Conservation (phyloP, 1,284 basidiomycete species). For the Pyrrhoderma lamaoense region DNA sequence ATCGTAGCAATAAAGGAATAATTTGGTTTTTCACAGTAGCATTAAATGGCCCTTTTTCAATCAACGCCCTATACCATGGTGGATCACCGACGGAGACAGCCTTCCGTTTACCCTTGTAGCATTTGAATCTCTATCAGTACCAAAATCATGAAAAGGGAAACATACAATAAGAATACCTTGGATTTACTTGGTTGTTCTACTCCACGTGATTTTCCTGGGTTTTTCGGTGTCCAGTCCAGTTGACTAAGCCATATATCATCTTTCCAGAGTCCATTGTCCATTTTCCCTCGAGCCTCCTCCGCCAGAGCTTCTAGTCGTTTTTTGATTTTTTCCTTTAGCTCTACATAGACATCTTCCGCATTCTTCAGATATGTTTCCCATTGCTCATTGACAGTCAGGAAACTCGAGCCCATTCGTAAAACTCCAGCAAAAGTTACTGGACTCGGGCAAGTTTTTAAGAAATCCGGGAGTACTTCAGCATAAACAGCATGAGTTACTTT, state of each 20-base stretch:
- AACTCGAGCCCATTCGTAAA: slow-evolving; percentile 86
- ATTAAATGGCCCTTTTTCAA: slow-evolving; percentile 36
- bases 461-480: slow-evolving; percentile 75
- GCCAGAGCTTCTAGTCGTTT: slow-evolving; percentile 65
- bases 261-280: slow-evolving; percentile 50
- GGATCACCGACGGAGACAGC: slow-evolving; percentile 34
- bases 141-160: neutral
- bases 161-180: slow-evolving; percentile 4
- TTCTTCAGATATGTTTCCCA: slow-evolving; percentile 81
- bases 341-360: slow-evolving; percentile 74
- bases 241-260: slow-evolving; percentile 85
- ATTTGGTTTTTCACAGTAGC: slow-evolving; percentile 52
- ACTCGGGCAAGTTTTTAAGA: slow-evolving; percentile 80
- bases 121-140: neutral
- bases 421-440: slow-evolving; percentile 93
- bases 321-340: slow-evolving; percentile 72
- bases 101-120: slow-evolving; percentile 2
- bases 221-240: slow-evolving; percentile 93
- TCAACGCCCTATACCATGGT: slow-evolving; percentile 71
- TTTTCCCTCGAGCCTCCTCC: slow-evolving; percentile 43
- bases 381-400: slow-evolving; percentile 83
- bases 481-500: slow-evolving; percentile 81
- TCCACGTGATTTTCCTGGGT: slow-evolving; percentile 64
- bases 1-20: slow-evolving; percentile 71
- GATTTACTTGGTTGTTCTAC: slow-evolving; percentile 24